Evolutionary conservation across 257 asterid genomes (phyloP).

Genomic region (Parsonsia alboflavescens): DNA sequence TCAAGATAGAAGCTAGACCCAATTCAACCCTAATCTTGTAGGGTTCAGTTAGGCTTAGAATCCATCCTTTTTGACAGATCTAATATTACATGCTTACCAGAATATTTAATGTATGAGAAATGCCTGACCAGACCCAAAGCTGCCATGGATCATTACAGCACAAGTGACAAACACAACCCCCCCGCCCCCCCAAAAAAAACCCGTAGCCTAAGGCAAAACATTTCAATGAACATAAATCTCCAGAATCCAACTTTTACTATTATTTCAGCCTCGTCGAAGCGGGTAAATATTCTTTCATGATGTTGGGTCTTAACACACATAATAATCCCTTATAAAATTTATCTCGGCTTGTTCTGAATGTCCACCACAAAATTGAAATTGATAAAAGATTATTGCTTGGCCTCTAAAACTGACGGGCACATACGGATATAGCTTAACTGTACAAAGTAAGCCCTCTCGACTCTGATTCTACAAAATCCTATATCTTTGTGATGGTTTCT

Average conservation of each 20-base stretch:
- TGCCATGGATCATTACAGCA: background rate
- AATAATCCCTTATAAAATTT: background rate
- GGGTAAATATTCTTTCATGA: background rate
- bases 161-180: no score
- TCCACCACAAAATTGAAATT: background rate
- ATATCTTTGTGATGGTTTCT: background rate
- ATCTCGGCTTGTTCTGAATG: background rate
- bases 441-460: conserved; percentile 7
- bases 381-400: background rate
- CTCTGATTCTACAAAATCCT: conserved; percentile 10
- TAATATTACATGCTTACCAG: background rate
- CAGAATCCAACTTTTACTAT: background rate
- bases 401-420: background rate
- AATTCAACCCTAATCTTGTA: no score
- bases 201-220: no score
- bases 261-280: no score
- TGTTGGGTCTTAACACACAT: no score
- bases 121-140: background rate
- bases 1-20: no score
- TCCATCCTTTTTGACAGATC: no score
- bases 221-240: background rate
- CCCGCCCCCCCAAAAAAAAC: no score
- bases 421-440: conserved; percentile 18
- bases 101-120: background rate
- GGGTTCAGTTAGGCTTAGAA: no score